A percentile compares a stretch with the other conserved stretches of the same genome.
These are phyloP conservation scores for Xylariaceae sp. DNA, from an alignment of 2,329 filamentous ascomycete species.

Conservation along the genomic window DNA sequence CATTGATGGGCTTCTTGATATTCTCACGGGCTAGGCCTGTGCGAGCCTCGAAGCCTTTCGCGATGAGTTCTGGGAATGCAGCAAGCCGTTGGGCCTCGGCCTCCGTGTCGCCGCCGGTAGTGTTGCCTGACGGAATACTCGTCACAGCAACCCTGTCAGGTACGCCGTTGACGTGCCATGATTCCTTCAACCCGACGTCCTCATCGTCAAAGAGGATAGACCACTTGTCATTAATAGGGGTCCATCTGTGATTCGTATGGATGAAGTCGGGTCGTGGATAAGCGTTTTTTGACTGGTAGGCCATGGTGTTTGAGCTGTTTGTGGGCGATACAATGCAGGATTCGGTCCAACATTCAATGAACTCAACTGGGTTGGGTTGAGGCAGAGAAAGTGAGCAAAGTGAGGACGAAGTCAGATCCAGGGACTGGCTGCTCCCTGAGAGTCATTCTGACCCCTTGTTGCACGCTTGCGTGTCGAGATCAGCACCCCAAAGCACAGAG, in stretches of 20 bases:
- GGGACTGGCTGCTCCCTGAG: conserved; percentile 11
- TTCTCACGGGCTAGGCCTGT: conserved; percentile 32
- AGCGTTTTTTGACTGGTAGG: conserved; percentile 29
- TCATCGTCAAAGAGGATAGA: conserved; percentile 61
- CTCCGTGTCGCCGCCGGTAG: conserved; percentile 27
- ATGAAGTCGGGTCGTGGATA: conserved; percentile 64
- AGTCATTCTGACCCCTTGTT: conserved; percentile 10
- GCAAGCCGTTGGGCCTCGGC: conserved; percentile 44
- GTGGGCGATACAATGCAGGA: not conserved
- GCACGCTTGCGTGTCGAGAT: conserved; percentile 10
- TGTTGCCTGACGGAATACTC: conserved; percentile 9
- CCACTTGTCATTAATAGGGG: conserved; percentile 58
- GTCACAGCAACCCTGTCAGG: conserved; percentile 38
- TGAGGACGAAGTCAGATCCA: not conserved
- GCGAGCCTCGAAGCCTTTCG: conserved; percentile 39
- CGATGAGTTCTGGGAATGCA: conserved; percentile 44
- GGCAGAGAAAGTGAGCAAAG: not conserved
- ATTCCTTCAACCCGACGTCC: conserved; percentile 47
- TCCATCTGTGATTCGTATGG: conserved; percentile 51
- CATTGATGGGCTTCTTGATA: conserved; percentile 49
- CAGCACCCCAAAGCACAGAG: conserved; percentile 5
- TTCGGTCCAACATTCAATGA: not conserved
- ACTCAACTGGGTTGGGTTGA: not conserved
- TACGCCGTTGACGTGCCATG: conserved; percentile 51
- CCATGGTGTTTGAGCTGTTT: conserved; percentile 19